A percentile compares a stretch with the other conserved stretches of the same genome.
Evolutionary conservation across 2,329 filamentous ascomycete species (phyloP).

Genomic region (Neonectria sp.): DNA sequence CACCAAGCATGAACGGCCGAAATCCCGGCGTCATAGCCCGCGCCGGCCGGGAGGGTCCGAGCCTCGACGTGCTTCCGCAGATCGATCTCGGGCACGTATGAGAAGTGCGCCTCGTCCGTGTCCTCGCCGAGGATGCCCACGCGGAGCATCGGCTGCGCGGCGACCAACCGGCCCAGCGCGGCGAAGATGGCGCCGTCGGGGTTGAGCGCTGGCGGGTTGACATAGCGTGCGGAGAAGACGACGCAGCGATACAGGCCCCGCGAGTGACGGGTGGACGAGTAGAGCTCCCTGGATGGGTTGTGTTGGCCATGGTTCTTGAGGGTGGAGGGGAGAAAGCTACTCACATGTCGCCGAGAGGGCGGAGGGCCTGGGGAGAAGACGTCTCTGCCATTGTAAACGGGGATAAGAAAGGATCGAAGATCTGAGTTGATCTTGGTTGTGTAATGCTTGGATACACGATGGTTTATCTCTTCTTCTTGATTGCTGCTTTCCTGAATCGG

Average conservation of each 20-base stretch:
- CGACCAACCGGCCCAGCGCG: conserved; percentile 59
- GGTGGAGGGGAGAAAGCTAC: neutral
- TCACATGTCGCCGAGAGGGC: conserved; percentile 49
- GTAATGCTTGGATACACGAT: neutral
- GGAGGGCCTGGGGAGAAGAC: conserved; percentile 31
- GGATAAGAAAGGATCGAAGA: neutral
- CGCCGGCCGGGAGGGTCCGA: conserved; percentile 38
- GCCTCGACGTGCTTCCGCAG: conserved; percentile 61
- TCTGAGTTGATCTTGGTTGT: neutral
- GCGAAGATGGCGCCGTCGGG: conserved; percentile 48
- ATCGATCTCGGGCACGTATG: conserved; percentile 59
- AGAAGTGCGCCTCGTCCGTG: conserved; percentile 60
- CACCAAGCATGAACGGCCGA: conserved; percentile 54
- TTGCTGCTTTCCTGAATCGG: neutral
- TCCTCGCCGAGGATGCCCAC: conserved; percentile 64
- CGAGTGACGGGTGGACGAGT: conserved; percentile 61
- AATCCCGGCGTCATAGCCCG: conserved; percentile 51
- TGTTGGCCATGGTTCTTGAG: conserved; percentile 18
- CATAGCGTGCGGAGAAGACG: conserved; percentile 61
- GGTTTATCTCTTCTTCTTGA: neutral
- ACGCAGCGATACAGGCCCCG: conserved; percentile 65
- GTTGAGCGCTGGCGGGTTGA: conserved; percentile 22
- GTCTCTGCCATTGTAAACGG: conserved; percentile 25
- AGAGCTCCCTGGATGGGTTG: conserved; percentile 58
- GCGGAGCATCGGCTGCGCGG: conserved; percentile 62